These are phyloP conservation scores for Colletotrichum nymphaeae DNA, from an alignment of 2,329 filamentous ascomycete genomes.

Conservation along the genomic window DNA sequence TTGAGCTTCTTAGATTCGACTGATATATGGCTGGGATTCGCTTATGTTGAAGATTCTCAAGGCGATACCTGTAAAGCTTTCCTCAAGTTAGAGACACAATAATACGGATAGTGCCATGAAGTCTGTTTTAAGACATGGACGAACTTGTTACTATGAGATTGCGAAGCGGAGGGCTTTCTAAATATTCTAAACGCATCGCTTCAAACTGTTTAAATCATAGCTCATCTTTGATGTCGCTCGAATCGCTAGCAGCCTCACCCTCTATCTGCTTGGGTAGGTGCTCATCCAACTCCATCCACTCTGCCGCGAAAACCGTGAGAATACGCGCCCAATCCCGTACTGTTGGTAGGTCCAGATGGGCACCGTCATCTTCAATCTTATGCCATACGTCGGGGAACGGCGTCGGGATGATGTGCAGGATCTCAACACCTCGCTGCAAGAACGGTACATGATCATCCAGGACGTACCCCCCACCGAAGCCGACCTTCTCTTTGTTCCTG, in stretches of 20 bases:
- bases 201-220: slow-evolving; percentile 3
- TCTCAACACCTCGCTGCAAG: slow-evolving; percentile 84
- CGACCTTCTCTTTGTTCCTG: slow-evolving; percentile 58
- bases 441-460: slow-evolving; percentile 95
- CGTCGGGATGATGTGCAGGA: slow-evolving; percentile 88
- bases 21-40: too few relatives aligned
- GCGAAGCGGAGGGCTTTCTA: neutral
- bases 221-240: slow-evolving; percentile 10
- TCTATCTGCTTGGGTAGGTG: slow-evolving; percentile 46
- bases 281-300: slow-evolving; percentile 85
- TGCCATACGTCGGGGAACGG: slow-evolving; percentile 92
- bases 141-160: neutral
- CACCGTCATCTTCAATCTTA: slow-evolving; percentile 82
- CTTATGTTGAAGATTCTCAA: too few relatives aligned
- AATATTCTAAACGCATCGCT: neutral
- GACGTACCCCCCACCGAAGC: slow-evolving; percentile 64
- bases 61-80: neutral
- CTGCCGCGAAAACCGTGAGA: slow-evolving; percentile 83
- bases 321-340: slow-evolving; percentile 91
- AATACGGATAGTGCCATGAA: neutral
- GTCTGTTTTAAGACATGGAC: too few relatives aligned
- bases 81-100: neutral
- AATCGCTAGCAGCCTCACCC: slow-evolving; percentile 39
- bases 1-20: neutral
- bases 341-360: slow-evolving; percentile 83